Evolutionary conservation across 495 filamentous ascomycete species (phyloP), one percentile per base, ranked within the genome.

Genomic region (Hypomontagnella monticulosa): DNA sequence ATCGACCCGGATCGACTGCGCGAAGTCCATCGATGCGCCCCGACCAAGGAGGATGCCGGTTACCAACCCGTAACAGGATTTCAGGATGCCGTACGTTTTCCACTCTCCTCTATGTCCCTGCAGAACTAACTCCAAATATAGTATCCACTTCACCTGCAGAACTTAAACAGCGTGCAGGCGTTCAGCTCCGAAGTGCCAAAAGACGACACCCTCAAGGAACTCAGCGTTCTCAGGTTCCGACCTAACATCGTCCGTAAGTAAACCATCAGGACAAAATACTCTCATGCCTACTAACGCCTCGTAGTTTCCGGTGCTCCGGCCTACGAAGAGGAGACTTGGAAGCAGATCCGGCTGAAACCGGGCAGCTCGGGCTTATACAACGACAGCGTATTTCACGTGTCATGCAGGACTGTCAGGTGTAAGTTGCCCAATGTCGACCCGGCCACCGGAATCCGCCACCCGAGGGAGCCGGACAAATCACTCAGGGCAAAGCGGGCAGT

Each of bases 71-170:
- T 86, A 8, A 87, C 89, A 0, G 91, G 90, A 59, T 96, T 97
- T 71, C 88, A 89, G 54, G 94, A 98, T 76, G 88, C 92, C 14
- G 88, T 89, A 77, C 63, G 86, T 75, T 16, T 34, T 11, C 18
- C 4, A 33, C 3, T 37, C 16, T 49, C 19, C 38, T 37, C 23
- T 9, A 40, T 15, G 6, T 43, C 30, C 14, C 12, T 1, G 38
- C 11, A 11, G 34, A 59, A 49, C 68, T 71, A 56, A 74, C 27
- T 19, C 15, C 9, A 18, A 23, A 27, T 18, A 10, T 54, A 90
- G 74, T 98, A 95, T 73, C 93, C 94, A 3, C 77, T 98, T 27
- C 91, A 97, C 69, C 73, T 97, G 6, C 75, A 96, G 33, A 94
- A 87, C 61, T 78, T 97, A 8, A 80, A 88, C 40, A 93, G 88